Evolutionary conservation across 495 filamentous ascomycete genomes (phyloP).

Genomic region (Neurospora sp.): DNA sequence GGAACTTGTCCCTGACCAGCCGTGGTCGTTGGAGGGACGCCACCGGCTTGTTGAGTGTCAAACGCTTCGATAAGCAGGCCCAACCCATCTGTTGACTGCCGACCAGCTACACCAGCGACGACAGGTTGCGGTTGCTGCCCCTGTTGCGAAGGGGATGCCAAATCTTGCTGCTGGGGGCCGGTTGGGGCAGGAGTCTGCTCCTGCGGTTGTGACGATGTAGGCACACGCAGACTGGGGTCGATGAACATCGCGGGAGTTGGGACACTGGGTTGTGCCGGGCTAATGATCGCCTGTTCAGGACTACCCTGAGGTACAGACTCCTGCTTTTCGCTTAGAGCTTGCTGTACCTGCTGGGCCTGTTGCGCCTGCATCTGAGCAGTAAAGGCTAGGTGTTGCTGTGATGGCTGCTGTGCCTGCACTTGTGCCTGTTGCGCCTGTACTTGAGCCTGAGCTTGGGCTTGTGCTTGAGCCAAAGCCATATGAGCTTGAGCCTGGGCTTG

Average conservation of each 20-base stretch:
- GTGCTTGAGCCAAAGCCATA: not conserved
- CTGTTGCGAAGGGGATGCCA: not conserved
- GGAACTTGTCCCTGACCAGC: not conserved
- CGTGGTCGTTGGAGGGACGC: not conserved
- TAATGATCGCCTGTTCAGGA: not conserved
- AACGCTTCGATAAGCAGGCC: constrained; percentile 22
- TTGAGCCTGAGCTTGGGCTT: constrained; percentile 1
- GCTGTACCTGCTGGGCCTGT: not conserved
- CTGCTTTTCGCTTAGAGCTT: not conserved
- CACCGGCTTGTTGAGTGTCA: constrained; percentile 12
- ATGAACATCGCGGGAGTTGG: constrained; percentile 8
- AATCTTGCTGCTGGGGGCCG: not conserved
- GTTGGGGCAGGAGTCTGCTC: not conserved
- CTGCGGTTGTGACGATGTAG: constrained; percentile 6
- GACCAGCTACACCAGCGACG: not conserved
- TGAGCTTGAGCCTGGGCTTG: constrained; percentile 4
- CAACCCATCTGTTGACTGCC: constrained; percentile 17
- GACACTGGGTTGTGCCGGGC: not conserved
- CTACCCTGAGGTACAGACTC: not conserved
- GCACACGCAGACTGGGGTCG: constrained; percentile 14
- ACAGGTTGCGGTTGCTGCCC: not conserved
- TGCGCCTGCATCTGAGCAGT: not conserved
- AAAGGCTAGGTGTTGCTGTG: not conserved
- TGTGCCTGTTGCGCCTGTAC: not conserved
- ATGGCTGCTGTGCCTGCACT: not conserved